Conservation (phyloP, 75 land plant genomes). For the Selaginella moellendorffii region DNA sequence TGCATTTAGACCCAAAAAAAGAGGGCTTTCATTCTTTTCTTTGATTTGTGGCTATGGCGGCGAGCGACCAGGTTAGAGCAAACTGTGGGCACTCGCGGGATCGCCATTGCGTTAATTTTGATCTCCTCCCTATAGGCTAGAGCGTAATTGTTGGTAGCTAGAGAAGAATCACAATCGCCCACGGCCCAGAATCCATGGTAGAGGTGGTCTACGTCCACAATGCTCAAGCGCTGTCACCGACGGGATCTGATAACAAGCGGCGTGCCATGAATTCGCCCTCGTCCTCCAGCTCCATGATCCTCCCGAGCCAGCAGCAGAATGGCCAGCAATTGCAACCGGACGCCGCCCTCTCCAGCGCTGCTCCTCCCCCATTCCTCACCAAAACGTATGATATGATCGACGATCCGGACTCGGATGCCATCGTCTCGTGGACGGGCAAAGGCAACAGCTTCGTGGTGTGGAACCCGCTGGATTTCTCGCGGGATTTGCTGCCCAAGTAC, state of each 20-base stretch:
- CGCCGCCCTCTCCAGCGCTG: not conserved
- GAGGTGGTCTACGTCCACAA: not conserved
- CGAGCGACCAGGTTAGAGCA: too few relatives aligned
- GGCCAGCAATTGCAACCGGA: not conserved
- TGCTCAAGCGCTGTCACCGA: not conserved
- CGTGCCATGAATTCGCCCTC: not conserved
- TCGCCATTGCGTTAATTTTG: too few relatives aligned
- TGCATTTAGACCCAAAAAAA: too few relatives aligned
- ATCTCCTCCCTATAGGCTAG: too few relatives aligned
- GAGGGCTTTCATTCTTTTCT: too few relatives aligned
- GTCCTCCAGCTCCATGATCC: not conserved
- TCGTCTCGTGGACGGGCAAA: conserved; percentile 8
- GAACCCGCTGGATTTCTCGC: conserved; percentile 10
- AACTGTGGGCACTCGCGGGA: too few relatives aligned
- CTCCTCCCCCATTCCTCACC: conserved; percentile 16
- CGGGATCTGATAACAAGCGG: not conserved
- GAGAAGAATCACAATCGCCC: too few relatives aligned
- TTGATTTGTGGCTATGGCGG: too few relatives aligned
- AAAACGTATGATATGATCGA: conserved; percentile 16
- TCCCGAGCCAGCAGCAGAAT: not conserved
- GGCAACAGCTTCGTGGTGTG: conserved; percentile 12
- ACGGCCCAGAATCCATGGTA: too few relatives aligned
- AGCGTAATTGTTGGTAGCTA: too few relatives aligned
- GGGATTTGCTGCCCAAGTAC: conserved; percentile 7
- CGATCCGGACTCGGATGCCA: conserved; percentile 7